Evolutionary conservation across 2,329 filamentous ascomycete species (phyloP), one percentile per base, ranked within the genome.

Genomic region (Pyricularia grisea): DNA sequence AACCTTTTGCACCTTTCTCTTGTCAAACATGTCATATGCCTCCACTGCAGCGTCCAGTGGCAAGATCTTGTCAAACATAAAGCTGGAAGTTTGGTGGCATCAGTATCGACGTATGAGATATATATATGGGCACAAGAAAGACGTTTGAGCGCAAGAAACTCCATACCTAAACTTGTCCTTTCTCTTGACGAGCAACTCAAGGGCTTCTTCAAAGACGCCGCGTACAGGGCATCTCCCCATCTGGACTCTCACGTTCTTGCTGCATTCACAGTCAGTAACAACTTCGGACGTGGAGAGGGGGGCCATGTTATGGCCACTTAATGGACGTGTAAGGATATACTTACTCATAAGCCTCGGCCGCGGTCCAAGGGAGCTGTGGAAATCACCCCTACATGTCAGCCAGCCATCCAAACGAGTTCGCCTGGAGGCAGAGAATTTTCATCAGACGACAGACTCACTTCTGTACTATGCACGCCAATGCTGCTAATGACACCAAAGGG

Each of bases 221-320:
- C 90, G 84, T 17, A 93, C 91, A 2, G 91, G 91, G 75, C 90
- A 93, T 69, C 91, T 83, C 5, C 91, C 91, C 88, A 93, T 92
- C 77, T 92, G 89, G 36, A 93, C 73, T 64, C 85, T 87, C 70
- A 93, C 73, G 72, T 93, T 93, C 78, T 93, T 93, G 66, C 86
- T 85, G 73, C 73, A 70, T 25, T 65, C 11, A 20, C 6, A 12
- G 33, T 69, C 23, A 69, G 68, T 71, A 60, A 33, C 7, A 27
- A 12, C 28, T 17, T 42, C 4, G 23, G 42, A 9, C 42, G 17
- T 50, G 42, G 14, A 17, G 33, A 3, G 42, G 11, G 11, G 31
- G 31, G 31, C 9, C 31, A 55, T n/a, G 4, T 55, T 10, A 42
- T 10, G 3, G 3, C 6, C 5, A 2, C 5, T 4, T 27, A n/a